Base-by-base conservation (phyloP, 2,329 filamentous ascomycete genomes). In the Sporothrix mexicana region DNA sequence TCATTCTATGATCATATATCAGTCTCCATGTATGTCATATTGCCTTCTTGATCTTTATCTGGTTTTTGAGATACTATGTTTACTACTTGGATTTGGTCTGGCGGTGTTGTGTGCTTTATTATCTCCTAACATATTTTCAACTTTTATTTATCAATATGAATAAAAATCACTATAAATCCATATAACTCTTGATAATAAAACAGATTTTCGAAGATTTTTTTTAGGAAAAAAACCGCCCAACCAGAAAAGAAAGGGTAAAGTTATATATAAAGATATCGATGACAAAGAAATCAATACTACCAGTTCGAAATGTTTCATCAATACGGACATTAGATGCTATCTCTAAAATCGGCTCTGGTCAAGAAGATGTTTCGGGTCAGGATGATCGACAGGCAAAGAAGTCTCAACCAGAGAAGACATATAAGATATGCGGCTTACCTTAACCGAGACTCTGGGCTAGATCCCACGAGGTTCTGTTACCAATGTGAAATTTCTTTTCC, bases 371-470 rank as follows among this genome's bases (percentile, higher is more conserved):
- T 62, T 62, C 59, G 36, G 43, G 36, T 45, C 30, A 45, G 36
- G 59, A 62, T 20, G 59, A 62, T 45, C 59, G 59, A 62, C 36
- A 45, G 36, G 36, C 59, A 62, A 62, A 43, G 17, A 41, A 13
- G n/a, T n/a, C n/a, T 23, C 2, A 36, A 10, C 36, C 36, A 62
- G 3, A 36, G 23, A 23, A n/a, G 10, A 10, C n/a, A 20, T 12
- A 45, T 12, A 43, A 3, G 12, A 20, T 17, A 4, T 30, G 25
- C 55, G 55, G 55, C 3, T 7, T 23, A 10, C 9, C 59, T n/a
- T n/a, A 62, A 23, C 36, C 59, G 59, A 62, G 41, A n/a, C 2
- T 10, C 12, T 62, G 59, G 17, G 10, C 36, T 2, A 20, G 59
- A 62, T 45, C 9, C 15, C 43, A 2, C 7, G 7, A 36, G 9